phyloP scores from a whole-genome alignment of 2,329 filamentous ascomycete genomes.

The Drechslerella dactyloides region DNA sequence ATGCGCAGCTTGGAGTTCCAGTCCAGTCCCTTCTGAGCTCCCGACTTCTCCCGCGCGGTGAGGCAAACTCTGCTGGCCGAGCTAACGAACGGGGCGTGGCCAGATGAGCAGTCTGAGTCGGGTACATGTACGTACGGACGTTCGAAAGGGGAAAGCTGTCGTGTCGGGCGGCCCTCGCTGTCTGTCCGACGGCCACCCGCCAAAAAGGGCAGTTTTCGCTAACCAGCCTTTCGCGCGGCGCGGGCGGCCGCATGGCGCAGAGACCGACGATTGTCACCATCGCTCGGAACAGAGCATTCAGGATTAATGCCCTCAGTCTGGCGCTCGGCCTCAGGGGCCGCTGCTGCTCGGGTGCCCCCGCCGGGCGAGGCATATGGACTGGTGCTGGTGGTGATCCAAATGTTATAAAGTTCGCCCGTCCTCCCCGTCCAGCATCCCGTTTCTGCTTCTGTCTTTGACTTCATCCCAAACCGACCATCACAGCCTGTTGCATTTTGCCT shows the following conservation, averaged over 20 bases:
- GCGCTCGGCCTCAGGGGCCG: constrained; percentile 27
- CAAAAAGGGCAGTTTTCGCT: constrained; percentile 50
- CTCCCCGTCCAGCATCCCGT: constrained; percentile 26
- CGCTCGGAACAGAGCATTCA: constrained; percentile 39
- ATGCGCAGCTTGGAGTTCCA: constrained; percentile 14
- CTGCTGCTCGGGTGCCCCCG: constrained; percentile 38
- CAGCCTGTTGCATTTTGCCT: constrained; percentile 34
- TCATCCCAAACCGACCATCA: constrained; percentile 48
- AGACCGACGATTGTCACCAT: constrained; percentile 43
- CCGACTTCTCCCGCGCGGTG: constrained; percentile 5
- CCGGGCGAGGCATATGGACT: constrained; percentile 49
- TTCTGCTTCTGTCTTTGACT: constrained; percentile 50
- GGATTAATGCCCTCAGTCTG: constrained; percentile 18
- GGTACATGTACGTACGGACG: constrained; percentile 6
- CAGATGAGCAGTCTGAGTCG: neutral
- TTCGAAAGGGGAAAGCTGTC: constrained; percentile 28
- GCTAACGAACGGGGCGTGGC: neutral
- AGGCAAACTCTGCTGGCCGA: neutral
- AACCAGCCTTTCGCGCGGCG: constrained; percentile 34
- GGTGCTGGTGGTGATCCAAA: too few relatives aligned
- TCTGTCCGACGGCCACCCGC: constrained; percentile 46
- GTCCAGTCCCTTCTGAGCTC: too few relatives aligned
- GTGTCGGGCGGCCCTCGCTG: constrained; percentile 35
- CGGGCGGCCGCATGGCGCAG: constrained; percentile 43
- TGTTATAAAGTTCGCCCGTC: constrained; percentile 49